Conservation (phyloP, 768 basidiomycete genomes). For the Nidula microcarpa region DNA sequence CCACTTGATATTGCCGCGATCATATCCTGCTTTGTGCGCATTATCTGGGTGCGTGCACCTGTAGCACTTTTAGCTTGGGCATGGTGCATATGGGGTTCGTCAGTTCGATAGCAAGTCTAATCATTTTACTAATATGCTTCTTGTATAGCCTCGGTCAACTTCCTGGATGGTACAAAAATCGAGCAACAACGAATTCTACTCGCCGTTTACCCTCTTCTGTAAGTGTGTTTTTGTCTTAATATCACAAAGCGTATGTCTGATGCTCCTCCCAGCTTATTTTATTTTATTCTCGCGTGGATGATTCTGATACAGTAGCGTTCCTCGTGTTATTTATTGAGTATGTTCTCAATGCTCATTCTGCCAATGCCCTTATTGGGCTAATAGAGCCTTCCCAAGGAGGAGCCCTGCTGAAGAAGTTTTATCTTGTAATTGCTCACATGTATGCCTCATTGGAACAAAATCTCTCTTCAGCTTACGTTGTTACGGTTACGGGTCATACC, state of each 20-base stretch:
- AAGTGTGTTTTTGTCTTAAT: constrained; percentile 23
- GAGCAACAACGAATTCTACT: constrained; percentile 86
- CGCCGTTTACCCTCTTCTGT: constrained; percentile 96
- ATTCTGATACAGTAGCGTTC: constrained; percentile 69
- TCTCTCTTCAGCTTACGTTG: too few species aligned
- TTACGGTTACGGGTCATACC: too few species aligned
- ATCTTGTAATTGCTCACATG: too few species aligned
- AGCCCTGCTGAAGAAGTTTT: too few species aligned
- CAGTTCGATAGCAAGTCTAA: neutral
- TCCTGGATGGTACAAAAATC: constrained; percentile 92
- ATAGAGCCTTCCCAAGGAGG: too few species aligned
- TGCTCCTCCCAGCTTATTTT: constrained; percentile 62
- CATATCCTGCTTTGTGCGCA: constrained; percentile 78
- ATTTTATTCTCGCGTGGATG: constrained; percentile 96
- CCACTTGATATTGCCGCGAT: constrained; percentile 90
- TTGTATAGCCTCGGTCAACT: constrained; percentile 81
- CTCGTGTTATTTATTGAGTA: neutral
- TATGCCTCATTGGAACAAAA: too few species aligned
- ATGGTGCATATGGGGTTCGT: constrained; percentile 96
- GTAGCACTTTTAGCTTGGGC: constrained; percentile 85
- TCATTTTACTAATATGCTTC: neutral
- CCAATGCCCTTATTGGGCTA: too few species aligned
- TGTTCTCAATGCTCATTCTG: too few species aligned
- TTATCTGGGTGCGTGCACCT: constrained; percentile 85
- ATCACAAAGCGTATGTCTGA: neutral